phyloP scores from a whole-genome alignment of 73 alveolate genomes.

The Uronychia setigera region DNA sequence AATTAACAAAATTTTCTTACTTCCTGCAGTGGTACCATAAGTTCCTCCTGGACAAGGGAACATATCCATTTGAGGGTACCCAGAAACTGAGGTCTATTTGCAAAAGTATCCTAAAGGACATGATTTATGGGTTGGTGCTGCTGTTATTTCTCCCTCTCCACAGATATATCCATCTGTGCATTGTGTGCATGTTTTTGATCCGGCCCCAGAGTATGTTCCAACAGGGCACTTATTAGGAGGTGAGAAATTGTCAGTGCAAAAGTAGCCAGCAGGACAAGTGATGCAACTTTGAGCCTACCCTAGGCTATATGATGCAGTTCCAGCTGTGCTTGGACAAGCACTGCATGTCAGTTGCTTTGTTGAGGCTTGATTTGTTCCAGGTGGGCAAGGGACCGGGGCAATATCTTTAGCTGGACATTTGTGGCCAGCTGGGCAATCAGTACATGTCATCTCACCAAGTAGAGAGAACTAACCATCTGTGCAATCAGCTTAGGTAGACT shows the following conservation, averaged over 20 bases:
- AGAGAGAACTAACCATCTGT: conserved; percentile 31
- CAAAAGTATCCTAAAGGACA: conserved; percentile 80
- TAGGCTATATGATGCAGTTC: conserved; percentile 14
- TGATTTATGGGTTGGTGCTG: conserved; percentile 37
- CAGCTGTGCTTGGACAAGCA: conserved; percentile 27
- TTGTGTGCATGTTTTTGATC: neutral
- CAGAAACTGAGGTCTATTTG: neutral
- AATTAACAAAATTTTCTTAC: conserved; percentile 39
- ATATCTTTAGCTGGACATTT: conserved; percentile 49
- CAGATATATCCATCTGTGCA: conserved; percentile 49
- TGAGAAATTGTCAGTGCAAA: conserved; percentile 53
- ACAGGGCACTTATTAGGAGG: conserved; percentile 56
- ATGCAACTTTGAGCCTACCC: conserved; percentile 30
- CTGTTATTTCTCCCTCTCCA: conserved; percentile 24
- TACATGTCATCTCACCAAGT: conserved; percentile 30
- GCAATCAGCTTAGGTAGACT: conserved; percentile 23
- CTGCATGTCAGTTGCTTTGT: conserved; percentile 31
- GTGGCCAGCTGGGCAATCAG: conserved; percentile 56
- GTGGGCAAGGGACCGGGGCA: conserved; percentile 53
- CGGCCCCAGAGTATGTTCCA: conserved; percentile 50
- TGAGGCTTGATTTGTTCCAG: conserved; percentile 45
- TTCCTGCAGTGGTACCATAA: conserved; percentile 61
- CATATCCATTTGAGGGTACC: neutral
- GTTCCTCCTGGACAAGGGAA: conserved; percentile 49
- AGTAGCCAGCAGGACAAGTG: conserved; percentile 63